Percentiles rank a stretch among this genome's conserved stretches.
phyloP scores from a whole-genome alignment of 805 yeast genomes.

The Lipomyces starkeyi region DNA sequence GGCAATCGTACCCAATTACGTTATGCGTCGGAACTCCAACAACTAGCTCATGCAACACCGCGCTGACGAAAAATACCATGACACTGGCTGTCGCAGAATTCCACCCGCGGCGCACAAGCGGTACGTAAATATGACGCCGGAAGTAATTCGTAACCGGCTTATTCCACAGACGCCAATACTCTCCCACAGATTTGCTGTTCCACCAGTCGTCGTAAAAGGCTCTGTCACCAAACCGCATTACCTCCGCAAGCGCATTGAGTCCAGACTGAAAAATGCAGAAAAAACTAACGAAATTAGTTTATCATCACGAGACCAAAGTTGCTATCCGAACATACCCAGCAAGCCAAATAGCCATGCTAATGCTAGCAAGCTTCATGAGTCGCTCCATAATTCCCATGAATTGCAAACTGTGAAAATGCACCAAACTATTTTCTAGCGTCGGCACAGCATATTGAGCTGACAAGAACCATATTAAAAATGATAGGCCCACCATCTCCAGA shows the following conservation, averaged over 20 bases:
- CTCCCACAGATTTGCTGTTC: slow-evolving; percentile 56
- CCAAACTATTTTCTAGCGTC: slow-evolving; percentile 48
- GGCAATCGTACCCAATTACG: slow-evolving; percentile 47
- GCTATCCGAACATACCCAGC: slow-evolving; percentile 40
- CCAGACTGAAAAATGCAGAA: slow-evolving; percentile 52
- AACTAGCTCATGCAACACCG: slow-evolving; percentile 54
- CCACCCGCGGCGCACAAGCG: slow-evolving; percentile 48
- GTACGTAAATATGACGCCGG: slow-evolving; percentile 52
- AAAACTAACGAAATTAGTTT: slow-evolving; percentile 39
- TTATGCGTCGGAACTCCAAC: slow-evolving; percentile 57
- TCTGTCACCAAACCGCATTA: slow-evolving; percentile 54
- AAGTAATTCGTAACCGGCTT: slow-evolving; percentile 53
- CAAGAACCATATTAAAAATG: slow-evolving; percentile 48
- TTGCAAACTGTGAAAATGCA: slow-evolving; percentile 42
- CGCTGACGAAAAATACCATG: slow-evolving; percentile 53
- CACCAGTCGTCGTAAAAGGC: slow-evolving; percentile 58
- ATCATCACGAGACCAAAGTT: neutral
- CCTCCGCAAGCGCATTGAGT: slow-evolving; percentile 53
- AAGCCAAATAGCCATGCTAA: slow-evolving; percentile 54
- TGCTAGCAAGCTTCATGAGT: slow-evolving; percentile 49
- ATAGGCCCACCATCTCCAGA: slow-evolving; percentile 47
- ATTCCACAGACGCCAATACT: slow-evolving; percentile 57
- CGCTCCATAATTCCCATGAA: slow-evolving; percentile 46
- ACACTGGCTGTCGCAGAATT: slow-evolving; percentile 44
- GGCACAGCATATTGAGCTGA: slow-evolving; percentile 53